A percentile compares a stretch with the other conserved stretches of the same genome.
Evolutionary conservation across 2,329 filamentous ascomycete genomes (phyloP).

Genomic region (Boeremia lycopersici): DNA sequence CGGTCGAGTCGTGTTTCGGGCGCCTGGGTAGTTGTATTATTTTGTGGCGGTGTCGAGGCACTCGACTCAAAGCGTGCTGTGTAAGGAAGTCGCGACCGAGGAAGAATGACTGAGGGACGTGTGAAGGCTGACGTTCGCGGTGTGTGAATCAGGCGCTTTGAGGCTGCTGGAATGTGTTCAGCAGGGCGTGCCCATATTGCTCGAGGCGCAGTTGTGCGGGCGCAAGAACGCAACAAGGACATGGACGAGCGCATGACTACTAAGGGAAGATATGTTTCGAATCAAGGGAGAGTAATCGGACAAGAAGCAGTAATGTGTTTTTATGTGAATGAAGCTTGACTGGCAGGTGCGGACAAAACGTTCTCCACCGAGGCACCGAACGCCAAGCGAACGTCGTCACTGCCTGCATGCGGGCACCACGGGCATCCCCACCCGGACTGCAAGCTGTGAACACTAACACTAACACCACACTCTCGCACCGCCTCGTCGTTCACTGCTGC

Average conservation of each 20-base stretch:
- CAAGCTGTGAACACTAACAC: conserved; percentile 4
- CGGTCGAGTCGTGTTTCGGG: conserved; percentile 45
- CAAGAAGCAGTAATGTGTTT: neutral
- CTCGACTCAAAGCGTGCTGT: conserved; percentile 36
- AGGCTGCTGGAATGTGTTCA: conserved; percentile 32
- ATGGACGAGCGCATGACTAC: conserved; percentile 32
- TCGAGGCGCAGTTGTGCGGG: conserved; percentile 26
- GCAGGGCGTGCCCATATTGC: conserved; percentile 17
- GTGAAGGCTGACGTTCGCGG: conserved; percentile 34
- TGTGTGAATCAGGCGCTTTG: conserved; percentile 34
- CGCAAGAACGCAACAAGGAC: conserved; percentile 32
- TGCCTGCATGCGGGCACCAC: conserved; percentile 26
- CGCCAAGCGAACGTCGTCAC: conserved; percentile 22
- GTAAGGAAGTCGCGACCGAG: conserved; percentile 17
- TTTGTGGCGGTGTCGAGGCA: conserved; percentile 26
- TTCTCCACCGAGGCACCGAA: conserved; percentile 15
- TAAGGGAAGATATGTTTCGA: neutral
- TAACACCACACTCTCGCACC: conserved; percentile 4
- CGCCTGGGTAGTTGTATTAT: conserved; percentile 33
- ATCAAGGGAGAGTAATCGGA: neutral
- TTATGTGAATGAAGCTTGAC: conserved; percentile 1
- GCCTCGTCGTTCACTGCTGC: neutral
- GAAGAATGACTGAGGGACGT: conserved; percentile 24
- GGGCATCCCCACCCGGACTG: conserved; percentile 10
- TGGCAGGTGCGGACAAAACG: conserved; percentile 11